These are phyloP conservation scores for Aspergillus sp. DNA, from an alignment of 2,329 filamentous ascomycete species.

Conservation along the genomic window DNA sequence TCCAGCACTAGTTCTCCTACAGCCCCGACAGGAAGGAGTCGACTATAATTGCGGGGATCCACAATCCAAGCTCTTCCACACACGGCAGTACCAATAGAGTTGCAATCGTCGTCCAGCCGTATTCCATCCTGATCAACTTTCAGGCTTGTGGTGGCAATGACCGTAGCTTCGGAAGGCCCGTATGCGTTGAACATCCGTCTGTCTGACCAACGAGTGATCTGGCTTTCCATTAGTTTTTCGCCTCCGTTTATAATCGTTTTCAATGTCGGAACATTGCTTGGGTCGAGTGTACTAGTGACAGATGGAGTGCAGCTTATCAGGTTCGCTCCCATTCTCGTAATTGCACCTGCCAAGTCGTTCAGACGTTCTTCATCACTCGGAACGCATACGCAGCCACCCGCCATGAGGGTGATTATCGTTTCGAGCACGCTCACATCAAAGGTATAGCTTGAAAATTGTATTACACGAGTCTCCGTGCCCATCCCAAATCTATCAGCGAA, in stretches of 20 bases:
- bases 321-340: conserved; percentile 53
- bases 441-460: conserved; percentile 59
- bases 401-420: conserved; percentile 54
- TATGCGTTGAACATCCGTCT: conserved; percentile 48
- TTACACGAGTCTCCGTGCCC: conserved; percentile 55
- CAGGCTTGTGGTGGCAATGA: conserved; percentile 33
- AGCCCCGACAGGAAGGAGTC: conserved; percentile 44
- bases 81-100: conserved; percentile 35
- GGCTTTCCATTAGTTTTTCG: conserved; percentile 44
- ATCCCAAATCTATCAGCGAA: conserved; percentile 53
- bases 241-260: conserved; percentile 46
- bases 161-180: conserved; percentile 42
- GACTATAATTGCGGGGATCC: conserved; percentile 36
- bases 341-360: conserved; percentile 51
- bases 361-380: conserved; percentile 53
- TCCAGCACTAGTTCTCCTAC: conserved; percentile 50
- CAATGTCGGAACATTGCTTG: conserved; percentile 45
- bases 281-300: conserved; percentile 52
- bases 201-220: conserved; percentile 46
- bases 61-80: conserved; percentile 41
- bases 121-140: conserved; percentile 32
- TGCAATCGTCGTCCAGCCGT: conserved; percentile 28
- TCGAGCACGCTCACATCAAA: conserved; percentile 57
- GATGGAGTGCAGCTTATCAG: conserved; percentile 60
- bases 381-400: conserved; percentile 61